phyloP scores from a whole-genome alignment of 2,329 filamentous ascomycete genomes.

The Scorias spongiosa region DNA sequence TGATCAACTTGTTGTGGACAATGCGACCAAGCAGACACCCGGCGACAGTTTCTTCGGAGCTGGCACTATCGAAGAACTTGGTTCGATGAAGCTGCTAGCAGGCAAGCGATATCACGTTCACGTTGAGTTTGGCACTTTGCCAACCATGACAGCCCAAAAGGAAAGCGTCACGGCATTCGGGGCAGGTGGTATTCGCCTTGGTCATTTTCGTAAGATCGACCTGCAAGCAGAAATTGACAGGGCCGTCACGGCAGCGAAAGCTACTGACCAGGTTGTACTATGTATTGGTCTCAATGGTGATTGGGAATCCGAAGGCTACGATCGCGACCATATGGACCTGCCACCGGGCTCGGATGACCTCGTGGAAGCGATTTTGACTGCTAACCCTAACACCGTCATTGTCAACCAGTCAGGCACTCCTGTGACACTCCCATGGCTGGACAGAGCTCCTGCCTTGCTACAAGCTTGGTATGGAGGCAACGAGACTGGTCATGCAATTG shows the following conservation, averaged over 20 bases:
- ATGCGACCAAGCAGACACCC: slow-evolving; percentile 40
- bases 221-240: slow-evolving; percentile 50
- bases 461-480: slow-evolving; percentile 81
- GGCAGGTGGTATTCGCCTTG: slow-evolving; percentile 47
- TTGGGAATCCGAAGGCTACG: slow-evolving; percentile 60
- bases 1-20: slow-evolving; percentile 47
- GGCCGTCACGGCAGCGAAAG: slow-evolving; percentile 51
- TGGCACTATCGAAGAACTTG: slow-evolving; percentile 49
- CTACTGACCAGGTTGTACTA: slow-evolving; percentile 62
- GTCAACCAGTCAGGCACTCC: slow-evolving; percentile 68
- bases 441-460: slow-evolving; percentile 48
- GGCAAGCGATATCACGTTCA: slow-evolving; percentile 44
- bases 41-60: slow-evolving; percentile 51
- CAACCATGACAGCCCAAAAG: slow-evolving; percentile 48
- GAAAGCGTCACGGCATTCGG: slow-evolving; percentile 49
- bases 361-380: slow-evolving; percentile 48
- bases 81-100: slow-evolving; percentile 41
- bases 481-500: slow-evolving; percentile 67
- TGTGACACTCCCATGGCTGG: slow-evolving; percentile 55
- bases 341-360: slow-evolving; percentile 48
- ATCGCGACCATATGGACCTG: slow-evolving; percentile 45
- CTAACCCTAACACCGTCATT: slow-evolving; percentile 54
- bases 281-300: slow-evolving; percentile 65
- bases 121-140: slow-evolving; percentile 47
- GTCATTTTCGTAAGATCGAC: slow-evolving; percentile 38